Evolutionary conservation across 768 basidiomycete genomes (phyloP).

Genomic region (Boletales sp.): DNA sequence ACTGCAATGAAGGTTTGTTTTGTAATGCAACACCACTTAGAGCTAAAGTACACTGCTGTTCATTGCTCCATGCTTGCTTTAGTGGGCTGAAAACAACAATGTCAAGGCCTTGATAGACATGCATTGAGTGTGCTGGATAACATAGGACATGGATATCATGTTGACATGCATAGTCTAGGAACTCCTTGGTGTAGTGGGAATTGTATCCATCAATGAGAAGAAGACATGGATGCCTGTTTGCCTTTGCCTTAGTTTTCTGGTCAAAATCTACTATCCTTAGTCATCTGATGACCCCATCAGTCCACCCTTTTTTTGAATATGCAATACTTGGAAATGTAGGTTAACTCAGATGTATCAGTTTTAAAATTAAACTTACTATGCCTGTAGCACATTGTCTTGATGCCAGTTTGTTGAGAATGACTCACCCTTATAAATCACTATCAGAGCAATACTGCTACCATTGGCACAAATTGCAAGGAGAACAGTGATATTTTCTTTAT

Average conservation of each 20-base stretch:
- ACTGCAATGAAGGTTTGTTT: conserved; percentile 13
- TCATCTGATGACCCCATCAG: too few relatives aligned
- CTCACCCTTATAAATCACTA: conserved; percentile 29
- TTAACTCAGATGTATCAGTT: conserved; percentile 5
- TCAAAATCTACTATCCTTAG: conserved; percentile 32
- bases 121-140: conserved; percentile 33
- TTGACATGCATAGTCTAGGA: conserved; percentile 36
- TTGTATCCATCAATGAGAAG: conserved; percentile 47
- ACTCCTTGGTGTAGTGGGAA: conserved; percentile 37
- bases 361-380: conserved; percentile 23
- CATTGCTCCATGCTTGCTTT: conserved; percentile 28
- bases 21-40: neutral
- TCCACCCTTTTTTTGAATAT: too few relatives aligned
- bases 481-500: conserved; percentile 22
- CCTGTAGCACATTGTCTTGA: conserved; percentile 14
- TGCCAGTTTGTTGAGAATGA: conserved; percentile 21
- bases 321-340: too few relatives aligned
- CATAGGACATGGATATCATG: conserved; percentile 43
- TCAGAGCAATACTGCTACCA: conserved; percentile 34
- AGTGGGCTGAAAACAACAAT: conserved; percentile 34
- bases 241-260: conserved; percentile 32
- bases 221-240: conserved; percentile 22
- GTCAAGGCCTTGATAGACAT: conserved; percentile 40
- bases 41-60: conserved; percentile 3
- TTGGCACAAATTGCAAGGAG: conserved; percentile 42